Base-by-base conservation (phyloP, 495 filamentous ascomycete genomes). In the Xylaria grammica region DNA sequence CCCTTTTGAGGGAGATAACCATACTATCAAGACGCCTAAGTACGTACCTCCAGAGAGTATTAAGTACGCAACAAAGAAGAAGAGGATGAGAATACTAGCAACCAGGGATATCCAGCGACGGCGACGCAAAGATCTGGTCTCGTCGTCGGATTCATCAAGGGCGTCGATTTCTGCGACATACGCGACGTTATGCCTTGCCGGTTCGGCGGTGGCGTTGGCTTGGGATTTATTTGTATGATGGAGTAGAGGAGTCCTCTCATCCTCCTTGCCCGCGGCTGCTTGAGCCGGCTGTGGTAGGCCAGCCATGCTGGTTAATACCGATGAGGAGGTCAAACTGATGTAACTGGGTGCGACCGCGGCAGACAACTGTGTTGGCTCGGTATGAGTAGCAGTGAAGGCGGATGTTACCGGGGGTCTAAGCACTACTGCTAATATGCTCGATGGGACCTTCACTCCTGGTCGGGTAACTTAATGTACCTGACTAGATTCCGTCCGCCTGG, bases 61-160 rank as follows among this genome's bases (percentile, higher is more conserved):
- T 29, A 74, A 63, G 48, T 72, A 70, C 27, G 69, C 63, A 30
- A 74, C 48, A 46, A 74, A 74, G 46, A 53, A 65, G 51, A 69
- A 3, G 50, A 74, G 69, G 53, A 74, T 52, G 19, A 72, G 52
- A 22, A 36, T 46, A 60, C 72, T 74, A 46, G 56, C 72, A 52
- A 74, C 19, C n/a, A 74, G 63, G 6, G 72, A 74, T 61, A 74
- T 65, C 72, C 72, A 74, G 17, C 72, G 72, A 44, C 72, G 72
- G 36, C 67, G 69, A 48, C 60, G 71, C 66, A 55, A 67, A 27
- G 61, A 63, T 59, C 65, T 70, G 63, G 62, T 48, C 50, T 69
- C 65, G 15, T 58, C 26, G 36, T 62, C 60, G 32, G 66, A 52
- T 34, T 50, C 50, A 13, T 11, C 46, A 15, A 56, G 59, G 32